phyloP scores from a whole-genome alignment of 2,329 filamentous ascomycete genomes.

The Pestalotiopsis sp. region DNA sequence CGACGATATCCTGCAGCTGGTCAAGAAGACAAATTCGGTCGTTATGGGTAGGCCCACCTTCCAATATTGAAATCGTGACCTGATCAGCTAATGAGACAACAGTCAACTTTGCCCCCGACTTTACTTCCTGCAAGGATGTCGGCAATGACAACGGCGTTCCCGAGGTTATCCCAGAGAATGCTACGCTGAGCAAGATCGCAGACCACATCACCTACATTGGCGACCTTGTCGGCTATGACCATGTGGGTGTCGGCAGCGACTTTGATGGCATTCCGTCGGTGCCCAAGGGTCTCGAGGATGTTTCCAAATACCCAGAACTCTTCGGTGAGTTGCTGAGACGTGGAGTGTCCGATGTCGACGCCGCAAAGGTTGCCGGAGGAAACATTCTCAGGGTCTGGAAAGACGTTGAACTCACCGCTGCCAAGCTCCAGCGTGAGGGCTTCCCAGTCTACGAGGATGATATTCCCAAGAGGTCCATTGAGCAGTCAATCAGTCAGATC shows the following conservation, averaged over 20 bases:
- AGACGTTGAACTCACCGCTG: slow-evolving; percentile 74
- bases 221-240: slow-evolving; percentile 78
- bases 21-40: slow-evolving; percentile 72
- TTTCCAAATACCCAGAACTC: slow-evolving; percentile 79
- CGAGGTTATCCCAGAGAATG: slow-evolving; percentile 66
- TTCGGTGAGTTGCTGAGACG: slow-evolving; percentile 74
- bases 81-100: neutral
- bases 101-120: slow-evolving; percentile 83
- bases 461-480: neutral
- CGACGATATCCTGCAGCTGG: slow-evolving; percentile 77
- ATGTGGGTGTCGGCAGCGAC: slow-evolving; percentile 88
- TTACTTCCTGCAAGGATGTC: slow-evolving; percentile 73
- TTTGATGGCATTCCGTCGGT: slow-evolving; percentile 76
- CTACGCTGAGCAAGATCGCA: slow-evolving; percentile 76
- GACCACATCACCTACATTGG: slow-evolving; percentile 84
- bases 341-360: slow-evolving; percentile 76
- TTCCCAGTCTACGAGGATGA: slow-evolving; percentile 58
- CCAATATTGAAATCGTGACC: neutral
- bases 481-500: neutral
- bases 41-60: slow-evolving; percentile 63
- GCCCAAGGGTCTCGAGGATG: slow-evolving; percentile 80
- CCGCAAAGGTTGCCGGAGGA: slow-evolving; percentile 73
- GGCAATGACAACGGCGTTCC: slow-evolving; percentile 67
- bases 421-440: slow-evolving; percentile 62
- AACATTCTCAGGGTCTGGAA: slow-evolving; percentile 86